Evolutionary conservation across 192 early-diverging fungal genomes (phyloP), one percentile per base, ranked within the genome.

Genomic region (Funneliformis mosseae): DNA sequence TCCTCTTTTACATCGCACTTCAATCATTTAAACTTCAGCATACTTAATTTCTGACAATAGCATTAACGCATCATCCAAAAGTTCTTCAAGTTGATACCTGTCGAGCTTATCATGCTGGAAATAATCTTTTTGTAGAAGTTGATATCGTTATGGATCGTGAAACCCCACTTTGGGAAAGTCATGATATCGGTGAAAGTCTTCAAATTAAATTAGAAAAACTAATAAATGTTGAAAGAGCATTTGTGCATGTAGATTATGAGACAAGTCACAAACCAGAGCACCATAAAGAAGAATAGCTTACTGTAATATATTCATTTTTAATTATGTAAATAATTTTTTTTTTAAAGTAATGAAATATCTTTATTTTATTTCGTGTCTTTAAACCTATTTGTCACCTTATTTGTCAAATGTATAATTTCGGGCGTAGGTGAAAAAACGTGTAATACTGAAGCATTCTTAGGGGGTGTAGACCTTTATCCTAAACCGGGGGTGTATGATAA

Each of bases 241-340:
- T 97, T 88, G 97, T 98, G 4, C 97, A 98, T 80, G 90, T 96
- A 16, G 96, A 99, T 86, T 97, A 96, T 82, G 97, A 98, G 84
- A 92, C 90, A 23, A 89, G 86, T 42, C 96, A 98, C 85, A 89
- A 90, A 43, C 93, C 95, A 1, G 95, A 96, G 81, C 93, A 95
- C 81, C 84, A 83, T 81, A 83, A 82, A 43, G 46, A 66, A n/a
- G 78, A 70, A 16, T 69, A 55, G n/a, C n/a, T n/a, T n/a, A n/a
- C n/a, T n/a, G n/a, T n/a, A n/a, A n/a, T n/a, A n/a, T n/a, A n/a
- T n/a, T n/a, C n/a, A n/a, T n/a, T n/a, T n/a, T n/a, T n/a, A n/a
- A n/a, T n/a, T n/a, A n/a, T n/a, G n/a, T n/a, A n/a, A n/a, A n/a
- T n/a, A n/a, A n/a, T n/a, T n/a, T n/a, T n/a, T n/a, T n/a, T n/a